A percentile compares a stretch with the other conserved stretches of the same genome.
These are phyloP conservation scores for Leishmania tarentolae DNA, from an alignment of 208 protist species.

Conservation along the genomic window DNA sequence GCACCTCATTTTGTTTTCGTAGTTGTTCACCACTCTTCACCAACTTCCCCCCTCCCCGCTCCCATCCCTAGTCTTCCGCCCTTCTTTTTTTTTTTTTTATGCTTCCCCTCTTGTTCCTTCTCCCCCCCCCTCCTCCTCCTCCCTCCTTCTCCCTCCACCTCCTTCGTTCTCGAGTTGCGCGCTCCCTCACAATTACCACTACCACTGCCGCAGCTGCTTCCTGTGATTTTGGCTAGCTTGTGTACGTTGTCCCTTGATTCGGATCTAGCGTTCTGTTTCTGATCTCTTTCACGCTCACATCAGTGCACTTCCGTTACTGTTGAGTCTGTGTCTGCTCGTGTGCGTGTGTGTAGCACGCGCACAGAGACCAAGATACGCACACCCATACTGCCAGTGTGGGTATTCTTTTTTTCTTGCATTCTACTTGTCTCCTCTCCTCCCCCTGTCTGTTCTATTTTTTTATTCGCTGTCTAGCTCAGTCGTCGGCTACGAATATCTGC, in stretches of 20 bases:
- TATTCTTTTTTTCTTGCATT: not conserved
- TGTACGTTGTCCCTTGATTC: conserved; percentile 1
- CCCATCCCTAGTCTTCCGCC: not conserved
- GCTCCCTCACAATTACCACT: not conserved
- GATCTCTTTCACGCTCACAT: not conserved
- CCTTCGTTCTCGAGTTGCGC: not conserved
- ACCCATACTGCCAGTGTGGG: not conserved
- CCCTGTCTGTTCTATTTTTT: not conserved
- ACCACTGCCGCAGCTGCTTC: conserved; percentile 1
- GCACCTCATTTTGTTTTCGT: not conserved
- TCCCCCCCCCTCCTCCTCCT: not conserved
- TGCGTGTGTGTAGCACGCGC: not conserved
- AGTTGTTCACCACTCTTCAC: too few relatives aligned
- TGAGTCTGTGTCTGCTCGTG: not conserved
- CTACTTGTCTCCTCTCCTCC: not conserved
- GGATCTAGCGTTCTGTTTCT: not conserved
- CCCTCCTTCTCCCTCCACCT: not conserved
- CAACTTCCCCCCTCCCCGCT: too few relatives aligned
- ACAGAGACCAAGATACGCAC: not conserved
- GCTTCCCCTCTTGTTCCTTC: not conserved
- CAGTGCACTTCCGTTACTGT: not conserved
- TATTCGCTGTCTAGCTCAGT: not conserved
- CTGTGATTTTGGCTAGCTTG: not conserved
- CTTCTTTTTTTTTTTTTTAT: not conserved
- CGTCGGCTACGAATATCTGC: not conserved